These are phyloP conservation scores for Endoconidiophora polonica DNA, from an alignment of 2,329 filamentous ascomycete species.

Conservation along the genomic window DNA sequence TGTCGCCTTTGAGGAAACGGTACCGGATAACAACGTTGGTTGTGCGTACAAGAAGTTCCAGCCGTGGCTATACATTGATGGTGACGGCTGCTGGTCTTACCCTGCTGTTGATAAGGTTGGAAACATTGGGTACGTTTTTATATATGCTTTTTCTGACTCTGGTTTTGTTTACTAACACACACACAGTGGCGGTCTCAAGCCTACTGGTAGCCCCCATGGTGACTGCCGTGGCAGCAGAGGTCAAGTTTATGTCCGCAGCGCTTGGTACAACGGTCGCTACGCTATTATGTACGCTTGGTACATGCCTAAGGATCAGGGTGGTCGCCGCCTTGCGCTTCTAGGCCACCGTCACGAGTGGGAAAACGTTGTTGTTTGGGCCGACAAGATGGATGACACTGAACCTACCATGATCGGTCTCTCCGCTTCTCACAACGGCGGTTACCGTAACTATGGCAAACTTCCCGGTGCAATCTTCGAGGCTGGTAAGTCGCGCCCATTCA, in stretches of 20 bases:
- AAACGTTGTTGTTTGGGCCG: constrained; percentile 20
- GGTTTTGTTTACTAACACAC: neutral
- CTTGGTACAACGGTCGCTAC: constrained; percentile 18
- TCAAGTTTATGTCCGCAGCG: constrained; percentile 24
- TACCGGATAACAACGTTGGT: constrained; percentile 18
- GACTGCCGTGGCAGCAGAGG: constrained; percentile 21
- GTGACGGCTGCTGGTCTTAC: constrained; percentile 45
- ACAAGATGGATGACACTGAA: constrained; percentile 16
- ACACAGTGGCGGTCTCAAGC: constrained; percentile 21
- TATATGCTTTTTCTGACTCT: neutral
- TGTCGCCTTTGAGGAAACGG: constrained; percentile 19
- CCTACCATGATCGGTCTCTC: constrained; percentile 22
- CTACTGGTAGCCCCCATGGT: constrained; percentile 19
- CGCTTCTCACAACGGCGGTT: constrained; percentile 24
- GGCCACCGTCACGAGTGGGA: constrained; percentile 28
- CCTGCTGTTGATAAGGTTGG: constrained; percentile 41
- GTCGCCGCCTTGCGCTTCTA: constrained; percentile 15
- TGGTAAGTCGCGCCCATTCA: constrained; percentile 16
- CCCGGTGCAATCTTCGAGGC: constrained; percentile 3
- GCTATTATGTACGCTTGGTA: constrained; percentile 30
- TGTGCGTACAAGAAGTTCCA: constrained; percentile 21
- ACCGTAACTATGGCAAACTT: constrained; percentile 16
- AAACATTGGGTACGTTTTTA: constrained; percentile 33
- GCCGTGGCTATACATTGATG: constrained; percentile 24
- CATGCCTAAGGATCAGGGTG: constrained; percentile 28